Evolutionary conservation across 257 asterid genomes (phyloP).

Genomic region (Dorcoceras hygrometricum): DNA sequence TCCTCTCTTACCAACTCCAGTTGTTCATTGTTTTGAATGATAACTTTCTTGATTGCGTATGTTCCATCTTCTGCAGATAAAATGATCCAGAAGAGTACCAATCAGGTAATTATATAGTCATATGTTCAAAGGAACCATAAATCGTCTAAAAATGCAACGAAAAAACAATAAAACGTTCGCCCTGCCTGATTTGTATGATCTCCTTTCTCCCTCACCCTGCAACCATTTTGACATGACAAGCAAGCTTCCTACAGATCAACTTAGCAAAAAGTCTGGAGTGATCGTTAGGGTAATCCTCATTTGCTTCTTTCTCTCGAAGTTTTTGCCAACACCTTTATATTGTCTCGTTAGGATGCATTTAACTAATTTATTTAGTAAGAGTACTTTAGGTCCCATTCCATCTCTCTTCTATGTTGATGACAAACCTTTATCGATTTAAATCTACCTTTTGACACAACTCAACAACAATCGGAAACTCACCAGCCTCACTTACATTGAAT

Average conservation of each 20-base stretch:
- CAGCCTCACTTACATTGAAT: neutral
- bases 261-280: slow-evolving; percentile 5
- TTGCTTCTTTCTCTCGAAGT: slow-evolving; percentile 15
- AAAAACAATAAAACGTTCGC: slow-evolving; percentile 7
- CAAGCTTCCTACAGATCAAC: slow-evolving; percentile 1
- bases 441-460: neutral
- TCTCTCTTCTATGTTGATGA: neutral
- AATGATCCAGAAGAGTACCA: slow-evolving; percentile 19
- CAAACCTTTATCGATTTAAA: neutral
- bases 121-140: slow-evolving; percentile 20
- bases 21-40: slow-evolving; percentile 82
- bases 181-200: neutral
- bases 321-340: slow-evolving; percentile 4
- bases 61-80: slow-evolving; percentile 77
- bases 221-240: slow-evolving; percentile 13
- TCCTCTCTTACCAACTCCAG: slow-evolving; percentile 90
- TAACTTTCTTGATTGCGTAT: slow-evolving; percentile 98
- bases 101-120: slow-evolving; percentile 16
- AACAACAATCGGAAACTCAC: neutral
- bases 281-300: neutral
- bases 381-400: slow-evolving; percentile 7
- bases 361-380: neutral
- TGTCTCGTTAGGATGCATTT: neutral
- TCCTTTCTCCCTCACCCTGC: neutral
- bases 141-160: neutral